Evolutionary conservation across 768 basidiomycete genomes (phyloP), one percentile per base, ranked within the genome.

Genomic region (Tricholoma saponaceum): DNA sequence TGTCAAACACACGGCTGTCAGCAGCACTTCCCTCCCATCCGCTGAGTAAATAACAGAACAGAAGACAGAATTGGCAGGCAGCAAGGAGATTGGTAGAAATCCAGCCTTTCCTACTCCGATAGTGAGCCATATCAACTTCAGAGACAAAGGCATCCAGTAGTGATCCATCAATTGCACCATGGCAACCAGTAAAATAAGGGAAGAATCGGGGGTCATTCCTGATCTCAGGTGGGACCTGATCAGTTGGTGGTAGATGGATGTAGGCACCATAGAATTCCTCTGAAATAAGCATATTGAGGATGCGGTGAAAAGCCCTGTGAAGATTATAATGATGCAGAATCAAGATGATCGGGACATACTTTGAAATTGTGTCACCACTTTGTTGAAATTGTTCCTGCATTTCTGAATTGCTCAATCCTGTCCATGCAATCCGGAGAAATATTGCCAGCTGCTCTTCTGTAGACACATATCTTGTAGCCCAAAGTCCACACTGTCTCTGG

Each of bases 11-110:
- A 0, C 60, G 56, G 14, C 67, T 61, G 68, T 79, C 74, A 3
- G 75, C 64, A 4, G 67, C 66, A 33, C 69, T 71, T 0, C 77
- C 77, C 41, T 80, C 77, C 71, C 73, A 78, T 1, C 76, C 74
- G 55, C 66, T 70, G 3, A 74, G 58, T 5, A 75, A 44, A 60
- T 78, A 80, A 5, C 65, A 60, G 51, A 79, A 79, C 1, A 54
- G 35, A 26, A 78, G 52, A 30, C 66, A 51, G 51, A 77, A 77
- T 0, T 62, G 61, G 12, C 70, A 74, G 2, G 56, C 65, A 13
- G 74, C 73, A 7, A 80, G 66, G 20, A 61, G 63, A 52, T 80
- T 79, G 39, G 75, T 74, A 0, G 74, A 66, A 5, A 78, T 54
- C 9, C 59, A 51, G 14, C 75, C 75, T 55, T 76, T 74, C 6